Evolutionary conservation across 352 stramenopile genomes (phyloP), one percentile per base, ranked within the genome.

Genomic region (Globisporangium irregulare): DNA sequence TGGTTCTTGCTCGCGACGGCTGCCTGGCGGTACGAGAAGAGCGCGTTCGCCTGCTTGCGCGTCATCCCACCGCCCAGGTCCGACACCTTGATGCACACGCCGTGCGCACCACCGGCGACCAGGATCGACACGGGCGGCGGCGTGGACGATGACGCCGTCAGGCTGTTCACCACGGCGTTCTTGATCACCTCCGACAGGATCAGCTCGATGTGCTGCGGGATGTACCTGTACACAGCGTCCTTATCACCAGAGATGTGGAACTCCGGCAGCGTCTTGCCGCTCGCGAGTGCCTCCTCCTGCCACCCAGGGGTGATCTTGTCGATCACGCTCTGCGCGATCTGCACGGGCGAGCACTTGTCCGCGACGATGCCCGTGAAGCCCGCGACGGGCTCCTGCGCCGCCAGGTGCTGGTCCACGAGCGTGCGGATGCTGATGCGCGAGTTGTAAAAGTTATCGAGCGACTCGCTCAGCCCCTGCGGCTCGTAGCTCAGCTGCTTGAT

Each of bases 401-500:
- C 86, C 2, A 90, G 7, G 66, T 94, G 86, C 68, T 94, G 86
- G 69, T 94, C 86, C 73, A 93, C 78, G 54, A 94, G 80, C 83
- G 90, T 92, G 56, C 86, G 84, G 59, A 93, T 92, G 63, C 84
- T 80, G 60, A 94, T 94, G 41, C 86, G 81, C 36, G 86, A 94
- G 73, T 90, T 91, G 74, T 94, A 94, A 59, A 94, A 93, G 61
- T 81, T 80, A 63, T 93, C 84, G 41, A 94, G 84, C 51, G 84
- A 84, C n/a, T 78, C 73, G 34, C 72, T 82, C 4, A 92, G 72
- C 0, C 79, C 83, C 41, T 83, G 68, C 0, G 81, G 86, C 57
- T 92, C 79, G 66, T 81, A 81, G 32, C 78, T 72, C 18, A 93
- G 78, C 41, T 74, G 72, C 56, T 83, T 69, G 24, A 94, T 76